Percentiles rank a stretch among this genome's conserved stretches.
Evolutionary conservation across 2,329 filamentous ascomycete genomes (phyloP).

Genomic region (Biscogniauxia mediterranea): DNA sequence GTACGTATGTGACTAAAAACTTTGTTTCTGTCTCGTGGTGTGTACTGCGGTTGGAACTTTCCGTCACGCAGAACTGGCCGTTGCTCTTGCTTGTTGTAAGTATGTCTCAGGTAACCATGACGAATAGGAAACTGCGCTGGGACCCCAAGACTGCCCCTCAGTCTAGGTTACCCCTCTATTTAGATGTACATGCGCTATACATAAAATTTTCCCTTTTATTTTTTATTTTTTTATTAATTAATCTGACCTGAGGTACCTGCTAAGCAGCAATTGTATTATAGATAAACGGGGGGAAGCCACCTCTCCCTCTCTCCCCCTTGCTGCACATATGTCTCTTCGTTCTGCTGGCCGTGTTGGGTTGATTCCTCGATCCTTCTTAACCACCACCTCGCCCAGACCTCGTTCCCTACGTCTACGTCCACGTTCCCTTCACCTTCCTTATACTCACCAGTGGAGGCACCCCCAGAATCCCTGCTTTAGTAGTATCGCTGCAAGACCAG

Average conservation of each 20-base stretch:
- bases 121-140: not conserved
- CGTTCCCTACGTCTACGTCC: slow-evolving; percentile 19
- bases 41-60: not conserved
- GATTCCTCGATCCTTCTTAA: slow-evolving; percentile 24
- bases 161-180: not conserved
- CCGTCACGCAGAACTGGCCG: not conserved
- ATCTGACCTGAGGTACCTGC: not conserved
- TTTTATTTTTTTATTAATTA: not conserved
- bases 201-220: not conserved
- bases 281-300: not conserved
- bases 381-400: slow-evolving; percentile 18
- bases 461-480: slow-evolving; percentile 14
- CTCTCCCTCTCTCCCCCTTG: slow-evolving; percentile 2
- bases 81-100: not conserved
- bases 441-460: slow-evolving; percentile 17
- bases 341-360: slow-evolving; percentile 24
- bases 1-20: too few species aligned
- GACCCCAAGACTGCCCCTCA: not conserved
- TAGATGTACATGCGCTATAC: not conserved
- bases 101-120: not conserved
- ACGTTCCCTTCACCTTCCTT: slow-evolving; percentile 8
- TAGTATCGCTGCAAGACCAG: slow-evolving; percentile 15
- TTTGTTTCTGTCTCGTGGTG: not conserved
- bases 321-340: slow-evolving; percentile 30
- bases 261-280: not conserved